phyloP scores from a whole-genome alignment of 2,329 filamentous ascomycete species.

The Fusarium dimerum region DNA sequence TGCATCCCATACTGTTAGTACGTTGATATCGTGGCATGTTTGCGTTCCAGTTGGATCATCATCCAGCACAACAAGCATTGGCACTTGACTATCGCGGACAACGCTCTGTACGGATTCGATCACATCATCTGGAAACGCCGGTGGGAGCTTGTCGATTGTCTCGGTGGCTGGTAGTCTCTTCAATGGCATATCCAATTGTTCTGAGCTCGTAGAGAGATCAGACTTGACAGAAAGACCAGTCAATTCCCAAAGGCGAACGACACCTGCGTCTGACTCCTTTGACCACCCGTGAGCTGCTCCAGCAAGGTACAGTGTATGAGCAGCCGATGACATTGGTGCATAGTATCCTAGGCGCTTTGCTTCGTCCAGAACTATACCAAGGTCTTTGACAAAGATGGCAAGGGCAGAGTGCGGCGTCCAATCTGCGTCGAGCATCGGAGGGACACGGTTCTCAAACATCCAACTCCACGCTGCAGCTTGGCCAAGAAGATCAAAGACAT shows the following conservation, averaged over 20 bases:
- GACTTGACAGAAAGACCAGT: conserved; percentile 21
- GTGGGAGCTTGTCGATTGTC: conserved; percentile 25
- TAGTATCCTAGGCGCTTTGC: conserved; percentile 29
- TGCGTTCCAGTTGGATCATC: conserved; percentile 63
- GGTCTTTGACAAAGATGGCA: conserved; percentile 38
- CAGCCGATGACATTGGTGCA: conserved; percentile 32
- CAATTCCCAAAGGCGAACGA: conserved; percentile 41
- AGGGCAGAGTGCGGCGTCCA: conserved; percentile 38
- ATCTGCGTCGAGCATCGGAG: conserved; percentile 38
- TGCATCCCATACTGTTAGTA: conserved; percentile 56
- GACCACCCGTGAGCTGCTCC: conserved; percentile 34
- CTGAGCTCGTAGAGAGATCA: conserved; percentile 1
- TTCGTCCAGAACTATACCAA: conserved; percentile 36
- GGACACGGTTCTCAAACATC: conserved; percentile 40
- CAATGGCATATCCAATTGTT: background rate
- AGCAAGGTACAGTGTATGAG: conserved; percentile 35
- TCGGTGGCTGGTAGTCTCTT: conserved; percentile 18
- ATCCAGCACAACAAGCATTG: conserved; percentile 45
- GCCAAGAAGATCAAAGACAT: conserved; percentile 49
- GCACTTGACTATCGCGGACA: conserved; percentile 23
- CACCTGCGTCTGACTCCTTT: conserved; percentile 36
- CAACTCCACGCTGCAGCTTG: conserved; percentile 37
- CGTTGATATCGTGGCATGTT: conserved; percentile 58
- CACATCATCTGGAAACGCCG: conserved; percentile 22
- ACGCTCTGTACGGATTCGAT: conserved; percentile 18